Conservation (phyloP, 169 alveolate genomes). For the Babesia sp. region DNA sequence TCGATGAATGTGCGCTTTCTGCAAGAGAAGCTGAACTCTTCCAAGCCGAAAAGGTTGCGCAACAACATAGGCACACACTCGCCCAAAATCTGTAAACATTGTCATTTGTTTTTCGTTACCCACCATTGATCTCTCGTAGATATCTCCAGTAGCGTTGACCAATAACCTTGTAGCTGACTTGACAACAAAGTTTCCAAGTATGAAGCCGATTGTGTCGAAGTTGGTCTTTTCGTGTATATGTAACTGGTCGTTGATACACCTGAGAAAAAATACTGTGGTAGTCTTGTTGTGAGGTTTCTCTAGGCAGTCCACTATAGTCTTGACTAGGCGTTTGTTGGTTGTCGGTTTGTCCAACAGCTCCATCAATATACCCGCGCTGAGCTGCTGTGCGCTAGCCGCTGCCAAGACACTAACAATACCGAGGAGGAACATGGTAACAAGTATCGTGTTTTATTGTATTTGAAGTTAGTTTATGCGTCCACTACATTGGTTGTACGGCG, state of each 20-base stretch:
- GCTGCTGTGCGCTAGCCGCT: too few species aligned
- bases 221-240: conserved; percentile 50
- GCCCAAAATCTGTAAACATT: conserved; percentile 40
- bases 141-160: not conserved
- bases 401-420: too few species aligned
- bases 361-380: too few species aligned
- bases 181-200: conserved; percentile 39
- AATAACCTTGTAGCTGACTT: conserved; percentile 12
- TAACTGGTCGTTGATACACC: conserved; percentile 53
- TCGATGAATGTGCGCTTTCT: conserved; percentile 24
- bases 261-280: conserved; percentile 9
- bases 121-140: not conserved
- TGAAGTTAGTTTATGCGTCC: too few species aligned
- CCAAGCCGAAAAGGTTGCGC: conserved; percentile 45
- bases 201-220: conserved; percentile 42
- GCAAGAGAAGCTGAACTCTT: conserved; percentile 51
- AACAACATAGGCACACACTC: conserved; percentile 58
- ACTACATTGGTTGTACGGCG: too few species aligned
- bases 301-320: conserved; percentile 45
- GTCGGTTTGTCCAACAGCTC: conserved; percentile 33
- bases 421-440: too few species aligned
- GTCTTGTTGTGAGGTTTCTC: conserved; percentile 8
- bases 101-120: not conserved
- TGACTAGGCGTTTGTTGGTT: conserved; percentile 35
- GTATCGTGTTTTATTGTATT: too few species aligned